Percentiles rank a stretch among this genome's conserved stretches.
phyloP scores from a whole-genome alignment of 2,329 filamentous ascomycete species.

The Aspergillus piperis region DNA sequence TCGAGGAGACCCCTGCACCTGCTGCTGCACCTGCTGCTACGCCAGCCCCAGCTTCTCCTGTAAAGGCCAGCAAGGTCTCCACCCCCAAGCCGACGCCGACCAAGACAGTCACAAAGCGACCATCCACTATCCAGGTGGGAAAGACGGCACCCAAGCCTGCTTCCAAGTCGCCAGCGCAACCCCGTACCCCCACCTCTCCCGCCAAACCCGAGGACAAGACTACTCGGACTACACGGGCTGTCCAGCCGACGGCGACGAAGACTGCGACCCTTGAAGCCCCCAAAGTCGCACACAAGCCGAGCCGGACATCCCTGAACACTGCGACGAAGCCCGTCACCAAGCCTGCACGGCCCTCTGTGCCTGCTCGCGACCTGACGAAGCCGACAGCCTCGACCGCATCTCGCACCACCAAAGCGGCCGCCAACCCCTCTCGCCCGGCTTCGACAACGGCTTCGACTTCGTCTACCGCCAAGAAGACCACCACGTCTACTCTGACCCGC shows the following conservation, averaged over 20 bases:
- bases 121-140: constrained; percentile 33
- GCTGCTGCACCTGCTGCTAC: constrained; percentile 7
- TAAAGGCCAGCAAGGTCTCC: constrained; percentile 6
- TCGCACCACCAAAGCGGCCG: constrained; percentile 39
- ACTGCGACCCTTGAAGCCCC: constrained; percentile 33
- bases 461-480: constrained; percentile 38
- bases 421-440: constrained; percentile 41
- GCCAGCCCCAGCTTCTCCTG: constrained; percentile 3
- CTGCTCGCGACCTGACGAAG: constrained; percentile 31
- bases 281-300: constrained; percentile 35
- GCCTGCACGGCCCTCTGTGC: constrained; percentile 32
- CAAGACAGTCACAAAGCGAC: constrained; percentile 33
- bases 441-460: constrained; percentile 45
- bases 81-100: constrained; percentile 23
- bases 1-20: constrained; percentile 19
- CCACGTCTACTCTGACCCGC: constrained; percentile 31
- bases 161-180: constrained; percentile 24
- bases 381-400: constrained; percentile 25
- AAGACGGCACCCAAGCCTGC: constrained; percentile 25
- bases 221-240: constrained; percentile 20
- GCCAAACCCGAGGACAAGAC: constrained; percentile 22
- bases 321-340: constrained; percentile 29
- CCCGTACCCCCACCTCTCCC: constrained; percentile 25
- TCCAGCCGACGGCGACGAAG: constrained; percentile 32
- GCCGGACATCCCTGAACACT: constrained; percentile 35